Base-by-base conservation (phyloP, 345 rosid species). In the Pseudoturritis turrita region DNA sequence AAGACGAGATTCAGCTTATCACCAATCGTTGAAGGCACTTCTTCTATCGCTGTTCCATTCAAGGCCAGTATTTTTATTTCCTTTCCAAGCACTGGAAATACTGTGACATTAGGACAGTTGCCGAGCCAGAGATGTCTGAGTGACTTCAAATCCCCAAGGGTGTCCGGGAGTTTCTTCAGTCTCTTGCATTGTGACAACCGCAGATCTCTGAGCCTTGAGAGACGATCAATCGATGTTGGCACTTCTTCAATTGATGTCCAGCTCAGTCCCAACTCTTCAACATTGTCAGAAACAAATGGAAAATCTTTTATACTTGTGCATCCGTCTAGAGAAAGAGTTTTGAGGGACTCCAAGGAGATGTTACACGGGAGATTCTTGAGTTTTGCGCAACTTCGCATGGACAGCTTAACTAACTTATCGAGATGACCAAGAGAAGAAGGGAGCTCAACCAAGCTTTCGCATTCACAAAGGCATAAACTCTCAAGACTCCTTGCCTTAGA, bases 131-230 rank as follows among this genome's bases (percentile, higher is more conserved):
- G 73, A 39, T 3, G 3, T 57, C 0, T 58, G 19, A 78, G 80
- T 4, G 66, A 71, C 44, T 11, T 10, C 46, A 70, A 41, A 23
- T 15, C 26, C 21, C 70, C 36, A n/a, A 78, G 8, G 55, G 73
- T 57, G 7, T 26, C 72, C 10, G 82, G 75, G 29, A 76, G 80
- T 22, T 45, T 60, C 62, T 39, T 35, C 31, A 81, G 71, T 10
- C 13, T 69, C 58, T 13, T 41, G 59, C 81, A 76, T 2, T 69
- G 3, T 3, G 5, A n/a, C 62, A 81, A 4, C 39, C 33, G 23
- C 14, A 81, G 41, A 0, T 1, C 3, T 0, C 0, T 21, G 6
- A 81, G 80, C 4, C 9, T 40, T 2, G 70, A 39, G 7, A 79
- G 52, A 35, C 23, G 5, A 2, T 58, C 23, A 19, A 79, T 58